Evolutionary conservation across 306 rosid species (phyloP).

Genomic region (Cyclanthera cordifolia): DNA sequence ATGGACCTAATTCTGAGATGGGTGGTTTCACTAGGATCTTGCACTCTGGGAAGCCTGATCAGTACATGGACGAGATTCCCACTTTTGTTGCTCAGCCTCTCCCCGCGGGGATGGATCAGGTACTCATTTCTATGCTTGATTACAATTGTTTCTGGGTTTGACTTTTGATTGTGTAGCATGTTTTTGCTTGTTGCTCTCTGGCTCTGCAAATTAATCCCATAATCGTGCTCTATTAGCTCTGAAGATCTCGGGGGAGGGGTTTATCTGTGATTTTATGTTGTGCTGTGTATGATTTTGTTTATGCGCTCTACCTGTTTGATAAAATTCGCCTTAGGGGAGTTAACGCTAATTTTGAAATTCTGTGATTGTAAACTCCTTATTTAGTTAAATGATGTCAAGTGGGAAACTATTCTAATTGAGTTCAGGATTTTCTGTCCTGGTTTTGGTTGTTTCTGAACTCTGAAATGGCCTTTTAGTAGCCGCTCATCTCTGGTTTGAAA

Average conservation of each 20-base stretch:
- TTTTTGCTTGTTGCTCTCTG: background rate
- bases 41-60: conserved; percentile 78
- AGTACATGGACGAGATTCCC: conserved; percentile 84
- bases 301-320: conserved; percentile 10
- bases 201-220: background rate
- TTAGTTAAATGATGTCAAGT: background rate
- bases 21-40: conserved; percentile 89
- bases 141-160: background rate
- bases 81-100: conserved; percentile 95
- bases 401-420: background rate
- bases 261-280: background rate
- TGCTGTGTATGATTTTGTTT: background rate
- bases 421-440: background rate
- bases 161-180: background rate
- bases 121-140: conserved; percentile 2
- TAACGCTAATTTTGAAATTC: background rate
- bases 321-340: background rate
- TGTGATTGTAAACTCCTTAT: background rate
- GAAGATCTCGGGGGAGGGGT: background rate
- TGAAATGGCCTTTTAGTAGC: background rate
- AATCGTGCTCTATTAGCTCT: background rate
- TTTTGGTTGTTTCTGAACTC: conserved; percentile 2
- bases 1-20: conserved; percentile 54
- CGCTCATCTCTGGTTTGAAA: background rate
- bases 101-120: conserved; percentile 94